Evolutionary conservation across 1,284 basidiomycete genomes (phyloP).

Genomic region (Irpex rosettiformis): DNA sequence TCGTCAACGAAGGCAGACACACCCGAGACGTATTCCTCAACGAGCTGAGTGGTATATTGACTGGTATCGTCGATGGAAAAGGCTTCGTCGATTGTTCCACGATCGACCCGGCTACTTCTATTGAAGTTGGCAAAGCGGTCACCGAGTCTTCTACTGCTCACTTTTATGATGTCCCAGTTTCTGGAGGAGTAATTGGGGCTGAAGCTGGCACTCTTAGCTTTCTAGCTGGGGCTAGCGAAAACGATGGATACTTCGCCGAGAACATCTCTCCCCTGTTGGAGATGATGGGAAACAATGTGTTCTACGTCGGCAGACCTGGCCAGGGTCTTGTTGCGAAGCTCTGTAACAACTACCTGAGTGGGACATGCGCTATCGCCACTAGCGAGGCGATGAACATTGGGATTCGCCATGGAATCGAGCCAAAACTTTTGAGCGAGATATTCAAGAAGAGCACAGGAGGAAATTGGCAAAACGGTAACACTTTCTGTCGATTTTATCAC

Average conservation of each 20-base stretch:
- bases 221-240: not conserved
- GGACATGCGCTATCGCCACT: conserved; percentile 1
- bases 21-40: not conserved
- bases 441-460: conserved; percentile 2
- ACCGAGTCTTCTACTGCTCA: not conserved
- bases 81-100: conserved; percentile 1
- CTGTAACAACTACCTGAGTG: conserved; percentile 1
- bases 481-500: not conserved
- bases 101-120: not conserved
- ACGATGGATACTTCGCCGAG: not conserved
- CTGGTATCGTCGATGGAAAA: not conserved
- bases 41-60: not conserved
- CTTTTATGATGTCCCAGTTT: not conserved
- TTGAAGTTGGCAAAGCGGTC: conserved; percentile 2
- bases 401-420: not conserved
- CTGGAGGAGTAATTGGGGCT: not conserved
- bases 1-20: not conserved
- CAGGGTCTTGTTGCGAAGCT: conserved; percentile 2
- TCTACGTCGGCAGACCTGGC: not conserved
- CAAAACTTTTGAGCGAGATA: not conserved
- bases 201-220: conserved; percentile 1
- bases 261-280: not conserved
- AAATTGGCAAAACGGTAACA: not conserved
- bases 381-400: conserved; percentile 2
- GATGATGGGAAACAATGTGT: not conserved